Evolutionary conservation across 805 yeast species (phyloP), one percentile per base, ranked within the genome.

Genomic region (Starmerella roubikii): DNA sequence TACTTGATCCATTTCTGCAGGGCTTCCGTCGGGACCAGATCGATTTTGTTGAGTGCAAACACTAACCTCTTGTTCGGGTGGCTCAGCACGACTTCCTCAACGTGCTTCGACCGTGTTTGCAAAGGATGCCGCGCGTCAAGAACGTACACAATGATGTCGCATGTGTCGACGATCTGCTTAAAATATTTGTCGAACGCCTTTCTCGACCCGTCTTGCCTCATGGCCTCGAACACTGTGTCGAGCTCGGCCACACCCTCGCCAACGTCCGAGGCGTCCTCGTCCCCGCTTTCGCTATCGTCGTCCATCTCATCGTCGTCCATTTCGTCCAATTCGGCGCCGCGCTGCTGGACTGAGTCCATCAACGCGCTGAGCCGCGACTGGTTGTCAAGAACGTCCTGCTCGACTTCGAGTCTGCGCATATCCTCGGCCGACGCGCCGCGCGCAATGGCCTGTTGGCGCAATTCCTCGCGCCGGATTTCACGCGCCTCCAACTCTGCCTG

Each of bases 71-170:
- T 91, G 38, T 76, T 75, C 44, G 81, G 80, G 51, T 74, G 72
- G 54, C 77, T 78, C 44, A 86, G 62, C 33, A 91, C 84, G 3
- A 93, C 82, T 57, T 83, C 80, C 66, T 91, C 98, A 30, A 91
- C 86, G 56, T 75, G 83, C 57, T 76, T 74, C 8, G 96, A 85
- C 55, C 98, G 74, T 3, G 97, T 88, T 16, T 84, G 77, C 59
- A 83, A 94, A 39, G 98, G 98, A 60, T 91, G 95, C 60, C 98
- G 77, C 1, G 98, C 94, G 62, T 88, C 98, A 54, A 88, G 65
- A n/a, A 88, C 95, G 55, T 91, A 88, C 40, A 86, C 67, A 16
- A 88, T 67, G 39, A 88, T 94, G 57, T 88, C 98, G 2, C 96
- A 68, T 18, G 85, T 79, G 44, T 85, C 96, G 18, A 91, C 86